Base-by-base conservation (phyloP, 2,329 filamentous ascomycete genomes). In the Aspergillus calidoustus region DNA sequence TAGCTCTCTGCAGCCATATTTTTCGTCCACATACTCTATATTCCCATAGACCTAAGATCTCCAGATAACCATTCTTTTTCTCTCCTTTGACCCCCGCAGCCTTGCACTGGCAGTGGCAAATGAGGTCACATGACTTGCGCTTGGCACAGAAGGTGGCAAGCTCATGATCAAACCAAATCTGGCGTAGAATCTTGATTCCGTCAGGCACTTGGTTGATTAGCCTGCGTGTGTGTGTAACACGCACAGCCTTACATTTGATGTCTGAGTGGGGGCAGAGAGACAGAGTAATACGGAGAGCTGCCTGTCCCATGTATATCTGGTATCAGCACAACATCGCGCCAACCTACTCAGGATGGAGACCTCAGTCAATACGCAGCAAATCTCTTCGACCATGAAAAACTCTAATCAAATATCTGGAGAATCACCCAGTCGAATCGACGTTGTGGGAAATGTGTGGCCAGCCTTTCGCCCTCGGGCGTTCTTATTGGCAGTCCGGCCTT, bases 401-500 rank as follows among this genome's bases (percentile, higher is more conserved):
- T 43, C 50, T 28, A 43, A 44, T 25, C 15, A 5, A 4, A 44
- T 28, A 41, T 31, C 25, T 47, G 22, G 38, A 50, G 41, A 51
- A 48, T 13, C 25, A 5, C 3, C 15, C 8, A 28, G 4, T 7
- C 6, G 25, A 50, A 22, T 48, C 22, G 30, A 54, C 17, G 22
- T 22, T 11, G 22, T 47, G 47, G 55, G 22, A 46, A 54, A 38
- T 19, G 13, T 48, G 51, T 50, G 57, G 57, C 57, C 46, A 60
- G 57, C 34, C 51, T 52, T 30, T 38, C 46, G 19, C n/a, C 15
- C 44, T 54, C 50, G 34, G 38, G 34, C 30, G 47, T 47, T 38
- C 4, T 38, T 23, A 57, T 60, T 57, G 54, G 54, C 44, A 51
- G 38, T 54, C 43, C 54, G 44, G 30, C 44, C 44, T 52, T 52